Base-by-base conservation (phyloP, 108 stramenopile species). In the Hondaea fermentalgiana region DNA sequence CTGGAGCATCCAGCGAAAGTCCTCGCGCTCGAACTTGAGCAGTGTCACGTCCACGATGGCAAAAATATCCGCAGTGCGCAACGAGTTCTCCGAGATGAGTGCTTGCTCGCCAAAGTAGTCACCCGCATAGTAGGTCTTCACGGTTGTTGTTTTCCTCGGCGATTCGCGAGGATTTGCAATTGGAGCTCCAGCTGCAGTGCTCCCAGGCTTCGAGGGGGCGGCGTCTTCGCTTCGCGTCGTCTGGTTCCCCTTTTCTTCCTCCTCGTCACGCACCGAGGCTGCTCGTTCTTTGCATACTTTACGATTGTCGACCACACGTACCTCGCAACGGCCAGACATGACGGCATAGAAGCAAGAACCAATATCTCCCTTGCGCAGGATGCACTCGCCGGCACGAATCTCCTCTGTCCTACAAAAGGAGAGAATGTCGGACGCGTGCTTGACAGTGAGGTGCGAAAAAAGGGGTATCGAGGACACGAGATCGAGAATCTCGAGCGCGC, bases 381-480 rank as follows among this genome's bases (percentile, higher is more conserved):
- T 88, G 57, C 88, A 90, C 43, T 88, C 90, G 42, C 91, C 91
- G 16, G 92, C 92, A 23, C 60, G 44, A 57, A 55, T 89, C 59
- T 23, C n/a, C 47, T 23, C 59, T n/a, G 19, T 44, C 21, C 59
- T 53, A 43, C 87, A 89, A 17, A 91, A 83, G 57, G 91, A 89
- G 14, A 92, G 91, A n/a, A 92, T 69, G 16, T 89, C 89, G 23
- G 91, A 60, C 5, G 92, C 92, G 49, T 92, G 92, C 58, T 90
- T 44, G 60, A 92, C 19, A 5, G 92, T 91, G 6, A 91, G 57
- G 14, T 64, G 21, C 28, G 89, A 44, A 17, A 92, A 88, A 10
- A 92, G 25, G 25, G 88, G 89, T 6, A 92, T 91, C n/a, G 55
- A 59, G 47, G 87, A 87, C 25, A 92, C 90, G 17, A 92, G 88